Evolutionary conservation across 768 basidiomycete species (phyloP).

Genomic region (Hericium rajendrae): DNA sequence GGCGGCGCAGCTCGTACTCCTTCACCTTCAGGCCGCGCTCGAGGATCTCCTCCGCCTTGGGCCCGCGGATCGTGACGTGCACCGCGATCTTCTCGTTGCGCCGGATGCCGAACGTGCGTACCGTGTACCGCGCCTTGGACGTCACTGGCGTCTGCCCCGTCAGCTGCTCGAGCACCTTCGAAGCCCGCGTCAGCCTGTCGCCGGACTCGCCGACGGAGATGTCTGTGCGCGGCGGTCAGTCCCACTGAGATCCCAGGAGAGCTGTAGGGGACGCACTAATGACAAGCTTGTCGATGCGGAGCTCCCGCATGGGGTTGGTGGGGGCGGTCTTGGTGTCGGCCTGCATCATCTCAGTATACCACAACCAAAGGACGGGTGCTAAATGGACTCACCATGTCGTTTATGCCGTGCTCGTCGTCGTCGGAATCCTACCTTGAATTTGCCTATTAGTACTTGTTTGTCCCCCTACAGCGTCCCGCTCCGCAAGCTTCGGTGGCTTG

Average conservation of each 20-base stretch:
- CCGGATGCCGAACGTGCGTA: slow-evolving; percentile 97
- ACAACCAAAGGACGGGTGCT: no score
- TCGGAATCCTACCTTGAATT: background rate
- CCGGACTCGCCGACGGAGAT: slow-evolving; percentile 99
- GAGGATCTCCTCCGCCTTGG: slow-evolving; percentile 98
- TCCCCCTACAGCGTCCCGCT: background rate
- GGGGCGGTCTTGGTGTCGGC: slow-evolving; percentile 85
- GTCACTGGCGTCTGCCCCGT: slow-evolving; percentile 99
- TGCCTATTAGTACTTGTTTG: slow-evolving; percentile 1
- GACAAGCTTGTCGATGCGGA: slow-evolving; percentile 95
- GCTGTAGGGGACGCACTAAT: slow-evolving; percentile 71
- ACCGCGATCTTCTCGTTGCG: slow-evolving; percentile 99
- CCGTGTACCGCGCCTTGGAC: slow-evolving; percentile 99
- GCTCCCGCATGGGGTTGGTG: slow-evolving; percentile 93
- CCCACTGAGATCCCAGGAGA: slow-evolving; percentile 5
- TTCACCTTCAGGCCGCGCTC: slow-evolving; percentile 99
- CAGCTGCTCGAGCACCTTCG: slow-evolving; percentile 98
- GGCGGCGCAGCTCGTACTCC: slow-evolving; percentile 96
- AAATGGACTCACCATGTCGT: background rate
- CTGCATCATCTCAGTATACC: slow-evolving; percentile 25
- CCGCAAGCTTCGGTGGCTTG: slow-evolving; percentile 1
- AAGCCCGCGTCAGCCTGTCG: slow-evolving; percentile 96
- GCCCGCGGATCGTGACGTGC: slow-evolving; percentile 97
- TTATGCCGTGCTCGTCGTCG: background rate
- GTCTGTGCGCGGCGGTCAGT: slow-evolving; percentile 40